Percentiles rank a stretch among this genome's conserved stretches.
Conservation (phyloP, 495 filamentous ascomycete genomes). For the Aspergillus homomorphus region DNA sequence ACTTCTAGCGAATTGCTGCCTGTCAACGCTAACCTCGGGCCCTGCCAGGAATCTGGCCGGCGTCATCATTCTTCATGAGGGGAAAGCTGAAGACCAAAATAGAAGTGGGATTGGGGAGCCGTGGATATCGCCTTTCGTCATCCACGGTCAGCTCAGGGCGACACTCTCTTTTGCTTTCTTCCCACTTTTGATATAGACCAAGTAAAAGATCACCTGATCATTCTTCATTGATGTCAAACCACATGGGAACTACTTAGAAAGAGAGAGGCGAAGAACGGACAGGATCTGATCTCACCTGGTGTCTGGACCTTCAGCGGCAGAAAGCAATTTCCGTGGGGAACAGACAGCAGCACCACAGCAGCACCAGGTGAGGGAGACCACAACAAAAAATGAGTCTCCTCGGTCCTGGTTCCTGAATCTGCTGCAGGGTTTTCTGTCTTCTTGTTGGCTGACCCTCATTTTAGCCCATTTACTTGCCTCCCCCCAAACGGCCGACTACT, state of each 20-base stretch:
- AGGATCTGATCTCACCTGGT: neutral
- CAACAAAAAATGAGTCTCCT: neutral
- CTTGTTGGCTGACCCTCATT: neutral
- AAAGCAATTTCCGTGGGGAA: neutral
- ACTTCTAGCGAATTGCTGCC: neutral
- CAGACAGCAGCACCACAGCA: no score
- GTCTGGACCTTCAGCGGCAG: neutral
- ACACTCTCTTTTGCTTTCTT: neutral
- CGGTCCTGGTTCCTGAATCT: neutral
- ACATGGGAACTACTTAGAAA: neutral
- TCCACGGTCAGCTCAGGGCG: neutral
- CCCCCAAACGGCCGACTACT: neutral
- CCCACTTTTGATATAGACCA: neutral
- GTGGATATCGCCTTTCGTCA: neutral
- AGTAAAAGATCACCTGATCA: neutral
- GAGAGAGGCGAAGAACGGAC: neutral
- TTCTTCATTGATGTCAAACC: neutral
- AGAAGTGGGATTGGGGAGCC: neutral
- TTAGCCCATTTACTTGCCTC: neutral
- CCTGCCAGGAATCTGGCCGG: neutral
- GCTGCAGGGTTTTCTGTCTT: neutral
- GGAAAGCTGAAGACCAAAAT: neutral
- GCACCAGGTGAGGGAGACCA: neutral
- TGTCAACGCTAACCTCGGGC: slow-evolving; percentile 1
- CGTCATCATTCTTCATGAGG: neutral